Evolutionary conservation across 495 filamentous ascomycete genomes (phyloP), one percentile per base, ranked within the genome.

Genomic region (Penicillium herquei): DNA sequence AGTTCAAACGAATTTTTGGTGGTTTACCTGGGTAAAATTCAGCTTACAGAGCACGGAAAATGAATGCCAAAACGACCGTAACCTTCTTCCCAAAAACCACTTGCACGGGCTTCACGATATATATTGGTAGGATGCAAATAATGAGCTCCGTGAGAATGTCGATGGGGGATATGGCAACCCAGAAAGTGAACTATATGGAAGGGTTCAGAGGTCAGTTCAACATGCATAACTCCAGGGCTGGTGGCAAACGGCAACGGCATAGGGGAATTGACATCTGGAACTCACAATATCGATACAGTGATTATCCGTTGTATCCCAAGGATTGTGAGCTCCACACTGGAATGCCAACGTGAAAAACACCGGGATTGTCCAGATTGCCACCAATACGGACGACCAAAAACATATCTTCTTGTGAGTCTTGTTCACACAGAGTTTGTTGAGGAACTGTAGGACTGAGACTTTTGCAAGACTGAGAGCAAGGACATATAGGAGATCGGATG

Each of bases 1-100:
- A 43, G 40, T n/a, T n/a, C n/a, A n/a, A n/a, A n/a, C n/a, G n/a
- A n/a, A n/a, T 6, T 10, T 21, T 18, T 7, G 14, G 21, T 8
- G 16, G 2, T 16, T n/a, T n/a, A n/a, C n/a, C n/a, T n/a, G n/a
- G n/a, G 40, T 0, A 21, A 43, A 9, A 17, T 43, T 8, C 6
- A 16, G 10, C 40, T 9, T 43, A 43, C 40, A 7, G 2, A 10
- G 14, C n/a, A 63, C 71, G 68, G 39, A 71, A 63, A 0, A 32
- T 58, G 42, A 76, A 76, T 6, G 71, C 69, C 9, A 58, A 43
- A 6, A 71, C 46, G 3, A 75, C 70, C 4, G 66, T 57, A 0
- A 58, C 17, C 56, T 75, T 75, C 16, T 59, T 63, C 10, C 50
- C 52, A 6, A 64, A 47, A 6, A 52, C 30, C 17, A 73, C 58